Evolutionary conservation across 2,329 filamentous ascomycete genomes (phyloP), one percentile per base, ranked within the genome.

Genomic region (Alternaria brassicicola): DNA sequence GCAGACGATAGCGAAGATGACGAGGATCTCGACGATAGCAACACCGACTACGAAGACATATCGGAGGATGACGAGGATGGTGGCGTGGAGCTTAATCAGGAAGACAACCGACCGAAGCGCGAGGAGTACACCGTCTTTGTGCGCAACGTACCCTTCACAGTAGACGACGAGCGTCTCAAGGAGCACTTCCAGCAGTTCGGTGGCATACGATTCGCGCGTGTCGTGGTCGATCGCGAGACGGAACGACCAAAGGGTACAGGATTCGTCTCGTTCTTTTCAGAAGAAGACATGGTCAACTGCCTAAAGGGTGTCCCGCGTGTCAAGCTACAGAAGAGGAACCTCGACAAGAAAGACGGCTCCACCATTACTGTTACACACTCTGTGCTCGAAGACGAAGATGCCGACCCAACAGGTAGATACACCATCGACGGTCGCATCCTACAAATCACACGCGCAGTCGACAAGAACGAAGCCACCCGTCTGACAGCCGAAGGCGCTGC

Each of bases 141-240:
- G 68, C 92, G 95, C 65, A 99, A 99, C 73, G 82, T 99, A 12
- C 94, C 96, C 0, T 99, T 96, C 77, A 93, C 90, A 2, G 88
- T 88, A 41, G 90, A 90, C 17, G 93, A 99, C 69, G 89, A 93
- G 50, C 84, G 87, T 47, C 85, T 99, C 42, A 90, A 93, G 73
- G 84, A 88, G 49, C 94, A 97, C 75, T 99, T 99, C 72, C 82
- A 82, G n/a, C 84, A 89, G 69, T 98, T 99, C 70, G 96, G 95
- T 25, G 85, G 85, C n/a, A 82, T 97, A 36, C 87, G 93, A 35
- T 99, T 98, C 75, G 95, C 94, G 5, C 86, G 96, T 64, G 89
- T 97, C 9, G 96, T 99, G 35, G 86, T 96, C 74, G 94, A 99
- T 74, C 89, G 85, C 45, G 86, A 88, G 23, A 97, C 92, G 0